Base-by-base conservation (phyloP, 108 stramenopile species). In the Pinguiococcus pyrenoidosus region DNA sequence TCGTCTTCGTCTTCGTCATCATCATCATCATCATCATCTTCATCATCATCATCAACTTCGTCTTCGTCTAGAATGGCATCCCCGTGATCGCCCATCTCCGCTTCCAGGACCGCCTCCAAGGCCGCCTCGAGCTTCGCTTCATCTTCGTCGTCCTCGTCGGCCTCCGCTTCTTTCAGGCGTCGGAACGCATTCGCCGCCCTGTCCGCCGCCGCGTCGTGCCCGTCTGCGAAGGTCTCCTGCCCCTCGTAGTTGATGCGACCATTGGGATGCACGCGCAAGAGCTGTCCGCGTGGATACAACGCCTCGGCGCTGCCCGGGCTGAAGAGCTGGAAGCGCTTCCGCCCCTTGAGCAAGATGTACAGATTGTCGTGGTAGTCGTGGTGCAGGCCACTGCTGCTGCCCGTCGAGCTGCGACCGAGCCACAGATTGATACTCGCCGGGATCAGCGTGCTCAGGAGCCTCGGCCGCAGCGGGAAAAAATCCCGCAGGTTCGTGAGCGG, bases 301-400 rank as follows among this genome's bases (percentile, higher is more conserved):
- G 53, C 25, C 4, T 56, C 39, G 9, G 84, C 62, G 30, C 75
- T 66, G 16, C 40, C 38, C 2, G 66, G 66, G 21, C 53, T 55
- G 41, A 26, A 60, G 32, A 96, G 61, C 27, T 80, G 76, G 75
- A 99, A 85, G 6, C 32, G 53, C 58, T 99, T 99, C 9, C 30
- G 52, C 14, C 96, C 96, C 1, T 53, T 24, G 6, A 89, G 42
- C 3, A 96, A 46, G 9, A 89, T 45, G 71, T 95, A 95, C 13
- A 99, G 66, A 56, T 99, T 99, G 70, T 99, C 96, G 61, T 99
- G 96, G 77, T 78, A 94, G 61, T 99, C 96, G 44, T 99, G 96
- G 66, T 99, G 96, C 29, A 99, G 72, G 4, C 96, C 93, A 5
- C 70, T 75, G 23, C 78, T 73, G 54, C 18, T 41, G 29, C 44